A percentile compares a stretch with the other conserved stretches of the same genome.
These are phyloP conservation scores for Persicaria tinctoria DNA, from an alignment of 148 eudicot genomes.

Conservation along the genomic window DNA sequence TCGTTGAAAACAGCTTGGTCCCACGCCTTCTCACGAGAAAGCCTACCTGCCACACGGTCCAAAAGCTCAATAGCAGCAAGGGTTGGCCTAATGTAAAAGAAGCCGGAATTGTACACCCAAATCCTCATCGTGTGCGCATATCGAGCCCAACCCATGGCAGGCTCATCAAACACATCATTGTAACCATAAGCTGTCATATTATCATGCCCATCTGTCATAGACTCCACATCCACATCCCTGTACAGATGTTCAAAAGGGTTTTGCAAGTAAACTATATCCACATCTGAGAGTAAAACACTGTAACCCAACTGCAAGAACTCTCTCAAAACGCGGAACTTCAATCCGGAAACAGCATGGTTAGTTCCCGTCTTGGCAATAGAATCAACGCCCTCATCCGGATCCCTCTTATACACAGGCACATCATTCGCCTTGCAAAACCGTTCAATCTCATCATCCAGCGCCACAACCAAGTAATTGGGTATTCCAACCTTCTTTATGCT, in stretches of 20 bases:
- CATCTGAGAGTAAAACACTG: slow-evolving; percentile 83
- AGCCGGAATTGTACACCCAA: slow-evolving; percentile 94
- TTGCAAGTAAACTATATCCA: slow-evolving; percentile 83
- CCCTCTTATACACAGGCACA: slow-evolving; percentile 64
- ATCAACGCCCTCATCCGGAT: slow-evolving; percentile 69
- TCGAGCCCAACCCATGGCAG: slow-evolving; percentile 96
- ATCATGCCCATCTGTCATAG: slow-evolving; percentile 91
- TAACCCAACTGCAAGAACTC: slow-evolving; percentile 91
- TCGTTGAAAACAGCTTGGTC: slow-evolving; percentile 98
- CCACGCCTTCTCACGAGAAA: slow-evolving; percentile 52
- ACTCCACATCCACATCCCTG: slow-evolving; percentile 92
- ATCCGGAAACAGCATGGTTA: slow-evolving; percentile 78
- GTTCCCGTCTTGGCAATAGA: slow-evolving; percentile 56
- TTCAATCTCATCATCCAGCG: slow-evolving; percentile 62
- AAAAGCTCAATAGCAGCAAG: slow-evolving; percentile 84
- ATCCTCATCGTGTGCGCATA: slow-evolving; percentile 97
- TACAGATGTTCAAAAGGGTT: slow-evolving; percentile 80
- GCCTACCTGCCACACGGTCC: slow-evolving; percentile 79
- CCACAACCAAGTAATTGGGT: slow-evolving; percentile 71
- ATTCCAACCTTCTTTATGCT: slow-evolving; percentile 63
- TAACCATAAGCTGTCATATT: slow-evolving; percentile 85
- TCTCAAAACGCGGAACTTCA: slow-evolving; percentile 78
- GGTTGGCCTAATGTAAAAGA: slow-evolving; percentile 88
- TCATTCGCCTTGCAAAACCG: slow-evolving; percentile 53
- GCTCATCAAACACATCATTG: slow-evolving; percentile 86